Base-by-base conservation (phyloP, 1,139 yeast genomes). In the Williopsis jadinii region DNA sequence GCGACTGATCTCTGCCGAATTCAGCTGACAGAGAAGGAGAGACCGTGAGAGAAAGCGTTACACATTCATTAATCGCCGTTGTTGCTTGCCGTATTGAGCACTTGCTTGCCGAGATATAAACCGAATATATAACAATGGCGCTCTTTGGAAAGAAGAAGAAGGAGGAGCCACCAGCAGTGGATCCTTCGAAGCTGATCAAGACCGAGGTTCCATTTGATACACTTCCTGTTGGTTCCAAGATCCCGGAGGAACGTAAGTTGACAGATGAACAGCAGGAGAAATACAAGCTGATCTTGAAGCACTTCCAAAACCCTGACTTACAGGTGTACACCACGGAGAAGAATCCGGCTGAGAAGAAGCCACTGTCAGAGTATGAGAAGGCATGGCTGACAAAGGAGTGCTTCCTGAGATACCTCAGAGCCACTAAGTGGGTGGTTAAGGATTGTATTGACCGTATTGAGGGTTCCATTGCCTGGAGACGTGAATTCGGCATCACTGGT, bases 351-450 rank as follows among this genome's bases (percentile, higher is more conserved):
- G 41, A 41, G 36, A 32, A 44, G 37, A 40, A 42, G 14, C 67
- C 74, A 6, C 58, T 84, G 30, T 61, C 71, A 8, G 74, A 71
- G 13, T 75, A 70, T 50, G 97, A 92, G 58, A 77, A 75, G 55
- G 82, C 90, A 3, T 92, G 97, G 95, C 67, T 92, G 41, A 82
- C 96, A 8, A 73, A 80, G 53, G 98, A 92, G 60, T 90, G 97
- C 58, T 70, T 92, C 41, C 63, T 87, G 52, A 71, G 98, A 55
- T 92, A 87, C 57, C 67, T 90, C 44, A 71, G 97, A 35, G 97
- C 97, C 12, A 78, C 95, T 36, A 88, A 87, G 59, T 90, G 97
- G 96, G 72, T 80, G 39, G 69, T 70, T 0, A 70, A 73, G 11
- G 78, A 77, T 12, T 84, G 95, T n/a, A 78, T 79, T 34, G 71